phyloP scores from a whole-genome alignment of 2,329 filamentous ascomycete species.

The Aspergillus quadricinctus region DNA sequence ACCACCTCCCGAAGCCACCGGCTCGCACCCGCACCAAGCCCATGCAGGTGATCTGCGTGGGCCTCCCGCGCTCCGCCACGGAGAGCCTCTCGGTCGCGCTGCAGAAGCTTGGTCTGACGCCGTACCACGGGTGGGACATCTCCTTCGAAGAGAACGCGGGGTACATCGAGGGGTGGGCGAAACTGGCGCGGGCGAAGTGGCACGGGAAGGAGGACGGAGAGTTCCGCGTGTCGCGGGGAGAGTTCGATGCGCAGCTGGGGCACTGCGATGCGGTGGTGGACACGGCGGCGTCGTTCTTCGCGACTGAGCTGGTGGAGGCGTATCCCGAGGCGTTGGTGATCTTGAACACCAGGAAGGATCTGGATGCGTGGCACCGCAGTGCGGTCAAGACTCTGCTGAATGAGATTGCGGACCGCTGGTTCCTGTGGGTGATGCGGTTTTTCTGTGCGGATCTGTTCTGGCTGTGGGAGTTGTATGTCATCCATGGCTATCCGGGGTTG shows the following conservation, averaged over 20 bases:
- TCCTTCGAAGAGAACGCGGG: constrained; percentile 7
- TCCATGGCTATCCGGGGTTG: constrained; percentile 6
- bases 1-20: constrained; percentile 1
- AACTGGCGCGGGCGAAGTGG: constrained; percentile 11
- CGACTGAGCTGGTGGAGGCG: constrained; percentile 26
- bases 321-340: constrained; percentile 27
- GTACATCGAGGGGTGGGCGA: constrained; percentile 1
- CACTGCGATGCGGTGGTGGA: constrained; percentile 28
- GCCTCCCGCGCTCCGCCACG: constrained; percentile 20
- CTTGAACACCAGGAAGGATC: constrained; percentile 7
- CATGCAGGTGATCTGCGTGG: constrained; percentile 21
- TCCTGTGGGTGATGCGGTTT: constrained; percentile 4
- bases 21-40: constrained; percentile 10
- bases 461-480: constrained; percentile 6
- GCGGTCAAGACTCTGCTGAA: constrained; percentile 6
- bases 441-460: constrained; percentile 11
- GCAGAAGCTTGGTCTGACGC: constrained; percentile 15
- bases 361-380: constrained; percentile 10
- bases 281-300: constrained; percentile 26
- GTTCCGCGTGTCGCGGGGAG: constrained; percentile 3
- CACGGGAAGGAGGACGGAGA: constrained; percentile 9
- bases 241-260: constrained; percentile 29
- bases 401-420: constrained; percentile 5
- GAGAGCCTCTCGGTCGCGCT: constrained; percentile 21
- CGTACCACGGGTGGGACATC: constrained; percentile 20